Percentiles rank a stretch among this genome's conserved stretches.
These are phyloP conservation scores for Pleomassaria siparia DNA, from an alignment of 2,329 filamentous ascomycete genomes.

Conservation along the genomic window DNA sequence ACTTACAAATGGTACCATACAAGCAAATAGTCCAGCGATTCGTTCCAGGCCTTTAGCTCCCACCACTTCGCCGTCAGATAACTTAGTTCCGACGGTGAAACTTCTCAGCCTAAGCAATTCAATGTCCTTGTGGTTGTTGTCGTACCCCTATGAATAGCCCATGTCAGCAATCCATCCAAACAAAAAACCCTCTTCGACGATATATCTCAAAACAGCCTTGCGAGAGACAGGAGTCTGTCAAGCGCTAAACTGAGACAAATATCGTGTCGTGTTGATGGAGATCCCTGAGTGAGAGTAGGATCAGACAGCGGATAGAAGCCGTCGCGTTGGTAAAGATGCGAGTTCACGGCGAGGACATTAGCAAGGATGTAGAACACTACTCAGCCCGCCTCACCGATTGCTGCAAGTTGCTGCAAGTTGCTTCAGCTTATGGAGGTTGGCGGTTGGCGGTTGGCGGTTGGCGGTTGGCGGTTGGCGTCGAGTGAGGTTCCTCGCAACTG, in stretches of 20 bases:
- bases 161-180: slow-evolving; percentile 25
- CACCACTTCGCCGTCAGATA: slow-evolving; percentile 66
- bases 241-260: slow-evolving; percentile 7
- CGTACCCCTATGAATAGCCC: slow-evolving; percentile 63
- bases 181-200: not conserved
- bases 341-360: not conserved
- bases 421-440: not conserved
- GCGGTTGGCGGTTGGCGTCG: not conserved
- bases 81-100: slow-evolving; percentile 70
- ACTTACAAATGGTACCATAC: slow-evolving; percentile 80
- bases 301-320: not conserved
- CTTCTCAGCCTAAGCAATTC: slow-evolving; percentile 77
- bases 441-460: not conserved
- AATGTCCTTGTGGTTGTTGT: slow-evolving; percentile 74
- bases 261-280: not conserved
- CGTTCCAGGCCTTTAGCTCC: slow-evolving; percentile 64
- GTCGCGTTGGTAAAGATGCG: not conserved
- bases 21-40: slow-evolving; percentile 64
- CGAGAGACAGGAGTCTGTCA: not conserved
- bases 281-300: not conserved
- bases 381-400: slow-evolving; percentile 15
- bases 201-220: not conserved
- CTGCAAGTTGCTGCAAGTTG: slow-evolving; percentile 2
- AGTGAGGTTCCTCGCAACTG: too few species aligned
- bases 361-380: slow-evolving; percentile 5